phyloP scores from a whole-genome alignment of 768 basidiomycete species.

The Mycena indigotica region DNA sequence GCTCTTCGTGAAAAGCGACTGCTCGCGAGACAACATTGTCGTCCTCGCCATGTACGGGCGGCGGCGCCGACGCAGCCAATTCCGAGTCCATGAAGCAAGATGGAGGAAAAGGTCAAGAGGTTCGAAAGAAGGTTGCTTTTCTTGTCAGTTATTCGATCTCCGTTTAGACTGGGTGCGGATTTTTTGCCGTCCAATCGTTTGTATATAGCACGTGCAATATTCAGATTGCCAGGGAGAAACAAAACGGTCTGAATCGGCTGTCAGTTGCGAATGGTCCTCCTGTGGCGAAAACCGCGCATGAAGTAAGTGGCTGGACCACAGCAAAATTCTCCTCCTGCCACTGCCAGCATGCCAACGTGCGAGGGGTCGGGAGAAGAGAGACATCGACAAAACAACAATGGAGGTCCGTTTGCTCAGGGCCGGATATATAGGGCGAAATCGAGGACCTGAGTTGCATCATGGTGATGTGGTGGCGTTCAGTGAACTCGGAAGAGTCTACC shows the following conservation, averaged over 20 bases:
- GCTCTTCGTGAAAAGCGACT: conserved; percentile 53
- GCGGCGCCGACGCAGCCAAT: conserved; percentile 1
- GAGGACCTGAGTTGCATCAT: background rate
- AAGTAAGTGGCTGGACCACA: background rate
- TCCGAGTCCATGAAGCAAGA: conserved; percentile 8
- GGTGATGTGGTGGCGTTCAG: background rate
- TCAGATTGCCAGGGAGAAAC: background rate
- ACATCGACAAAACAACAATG: background rate
- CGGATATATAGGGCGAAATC: background rate
- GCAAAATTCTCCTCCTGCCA: background rate
- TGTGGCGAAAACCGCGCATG: background rate
- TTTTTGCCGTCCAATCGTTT: conserved; percentile 13
- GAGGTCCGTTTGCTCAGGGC: background rate
- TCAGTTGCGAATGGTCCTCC: background rate
- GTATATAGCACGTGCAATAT: background rate
- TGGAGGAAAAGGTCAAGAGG: background rate
- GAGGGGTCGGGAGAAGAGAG: background rate
- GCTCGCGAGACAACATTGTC: conserved; percentile 40
- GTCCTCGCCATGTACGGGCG: conserved; percentile 31
- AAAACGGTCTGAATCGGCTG: background rate
- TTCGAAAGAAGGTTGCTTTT: conserved; percentile 1
- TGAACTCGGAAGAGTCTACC: background rate
- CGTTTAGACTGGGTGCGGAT: background rate
- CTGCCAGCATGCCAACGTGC: background rate
- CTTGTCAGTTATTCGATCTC: conserved; percentile 4